A percentile compares a stretch with the other conserved stretches of the same genome.
phyloP scores from a whole-genome alignment of 805 yeast species.

The Candida vartiovaarae region DNA sequence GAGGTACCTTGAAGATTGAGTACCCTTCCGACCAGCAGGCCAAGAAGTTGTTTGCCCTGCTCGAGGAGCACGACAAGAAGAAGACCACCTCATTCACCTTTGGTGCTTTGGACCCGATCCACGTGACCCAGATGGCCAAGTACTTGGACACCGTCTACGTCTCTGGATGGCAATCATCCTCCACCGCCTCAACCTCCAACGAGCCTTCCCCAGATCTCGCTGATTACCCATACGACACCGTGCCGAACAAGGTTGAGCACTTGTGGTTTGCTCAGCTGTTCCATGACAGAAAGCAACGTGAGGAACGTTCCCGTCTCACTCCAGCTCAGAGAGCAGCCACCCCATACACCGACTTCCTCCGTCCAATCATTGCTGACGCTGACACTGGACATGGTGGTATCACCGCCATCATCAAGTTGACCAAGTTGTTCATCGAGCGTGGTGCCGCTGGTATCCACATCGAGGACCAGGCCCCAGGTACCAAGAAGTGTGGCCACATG shows the following conservation, averaged over 20 bases:
- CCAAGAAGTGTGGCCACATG: conserved; percentile 99
- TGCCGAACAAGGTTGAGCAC: conserved; percentile 97
- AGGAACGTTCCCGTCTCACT: conserved; percentile 47
- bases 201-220: conserved; percentile 99
- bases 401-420: conserved; percentile 91
- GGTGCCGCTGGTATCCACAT: conserved; percentile 99
- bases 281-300: conserved; percentile 95
- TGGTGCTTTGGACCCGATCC: conserved; percentile 95
- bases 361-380: conserved; percentile 96
- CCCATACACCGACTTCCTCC: conserved; percentile 75
- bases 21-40: conserved; percentile 79
- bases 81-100: conserved; percentile 81
- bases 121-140: conserved; percentile 94
- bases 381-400: conserved; percentile 99
- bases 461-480: conserved; percentile 98
- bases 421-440: conserved; percentile 92
- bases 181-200: conserved; percentile 94
- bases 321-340: conserved; percentile 60
- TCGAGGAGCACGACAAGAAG: conserved; percentile 64
- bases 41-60: conserved; percentile 65
- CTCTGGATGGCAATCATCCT: conserved; percentile 98
- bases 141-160: conserved; percentile 89
- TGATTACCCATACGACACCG: conserved; percentile 97
- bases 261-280: conserved; percentile 93
- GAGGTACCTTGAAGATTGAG: conserved; percentile 68